These are phyloP conservation scores for Rhizomucor miehei DNA, from an alignment of 371 early-diverging fungal species.

Conservation along the genomic window DNA sequence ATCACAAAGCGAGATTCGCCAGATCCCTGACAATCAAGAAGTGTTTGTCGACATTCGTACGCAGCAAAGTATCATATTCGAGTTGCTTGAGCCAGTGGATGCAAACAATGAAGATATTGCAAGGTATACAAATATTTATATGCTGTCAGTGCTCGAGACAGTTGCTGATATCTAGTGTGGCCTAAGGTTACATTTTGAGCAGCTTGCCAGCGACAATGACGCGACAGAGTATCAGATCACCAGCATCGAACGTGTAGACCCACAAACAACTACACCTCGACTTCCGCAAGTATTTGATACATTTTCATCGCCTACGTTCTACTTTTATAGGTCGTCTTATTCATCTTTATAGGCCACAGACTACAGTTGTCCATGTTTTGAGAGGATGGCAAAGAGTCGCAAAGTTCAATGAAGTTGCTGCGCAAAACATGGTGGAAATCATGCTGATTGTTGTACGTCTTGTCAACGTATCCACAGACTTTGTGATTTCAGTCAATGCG, in stretches of 20 bases:
- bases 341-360: slow-evolving; percentile 7
- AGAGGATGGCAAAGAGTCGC: slow-evolving; percentile 65
- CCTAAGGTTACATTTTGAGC: slow-evolving; percentile 75
- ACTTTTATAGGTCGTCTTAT: background rate
- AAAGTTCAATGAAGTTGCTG: slow-evolving; percentile 66
- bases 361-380: slow-evolving; percentile 26
- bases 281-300: slow-evolving; percentile 49
- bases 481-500: slow-evolving; percentile 72
- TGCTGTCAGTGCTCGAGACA: too few species aligned
- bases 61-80: slow-evolving; percentile 82
- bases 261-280: slow-evolving; percentile 32
- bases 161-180: too few species aligned
- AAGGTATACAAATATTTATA: slow-evolving; percentile 48
- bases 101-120: slow-evolving; percentile 50
- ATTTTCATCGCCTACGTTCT: background rate
- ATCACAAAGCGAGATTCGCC: slow-evolving; percentile 62
- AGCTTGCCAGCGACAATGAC: slow-evolving; percentile 78
- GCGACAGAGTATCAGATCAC: slow-evolving; percentile 40
- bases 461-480: slow-evolving; percentile 61
- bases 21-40: slow-evolving; percentile 90
- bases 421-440: slow-evolving; percentile 63
- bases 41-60: slow-evolving; percentile 74
- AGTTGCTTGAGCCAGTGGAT: slow-evolving; percentile 73
- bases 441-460: slow-evolving; percentile 68
- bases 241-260: slow-evolving; percentile 20